Percentiles rank a stretch among this genome's conserved stretches.
Evolutionary conservation across 495 filamentous ascomycete genomes (phyloP).

Genomic region (Glonium stellatum): DNA sequence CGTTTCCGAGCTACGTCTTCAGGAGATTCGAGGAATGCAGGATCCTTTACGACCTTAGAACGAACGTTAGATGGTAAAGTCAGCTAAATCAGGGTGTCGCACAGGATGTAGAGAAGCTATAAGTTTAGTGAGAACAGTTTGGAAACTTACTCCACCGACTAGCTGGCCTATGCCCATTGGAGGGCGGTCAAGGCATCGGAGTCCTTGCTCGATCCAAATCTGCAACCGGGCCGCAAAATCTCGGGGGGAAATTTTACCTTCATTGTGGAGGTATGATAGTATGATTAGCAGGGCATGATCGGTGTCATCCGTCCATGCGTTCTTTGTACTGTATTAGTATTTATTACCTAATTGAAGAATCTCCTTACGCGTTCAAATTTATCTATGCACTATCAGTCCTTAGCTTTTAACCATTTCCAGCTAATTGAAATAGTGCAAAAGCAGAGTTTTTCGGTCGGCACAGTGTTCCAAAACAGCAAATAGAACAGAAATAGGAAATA

Average conservation of each 20-base stretch:
- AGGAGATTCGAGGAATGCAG: constrained; percentile 33
- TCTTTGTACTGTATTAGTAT: not conserved
- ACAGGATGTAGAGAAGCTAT: too few relatives aligned
- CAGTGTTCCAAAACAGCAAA: not conserved
- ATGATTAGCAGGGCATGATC: constrained; percentile 44
- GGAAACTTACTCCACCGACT: constrained; percentile 18
- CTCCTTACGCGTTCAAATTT: constrained; percentile 22
- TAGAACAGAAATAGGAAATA: not conserved
- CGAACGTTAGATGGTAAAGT: too few relatives aligned
- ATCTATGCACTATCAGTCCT: constrained; percentile 10
- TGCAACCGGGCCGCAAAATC: constrained; percentile 40
- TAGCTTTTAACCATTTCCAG: too few relatives aligned
- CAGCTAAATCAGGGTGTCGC: too few relatives aligned
- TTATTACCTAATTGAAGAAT: too few relatives aligned
- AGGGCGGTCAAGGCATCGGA: constrained; percentile 37
- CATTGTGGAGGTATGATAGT: constrained; percentile 38
- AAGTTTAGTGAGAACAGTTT: too few relatives aligned
- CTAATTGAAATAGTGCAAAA: not conserved
- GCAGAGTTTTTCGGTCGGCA: not conserved
- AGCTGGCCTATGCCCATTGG: constrained; percentile 41
- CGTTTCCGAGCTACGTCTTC: constrained; percentile 28
- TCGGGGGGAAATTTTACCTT: constrained; percentile 6
- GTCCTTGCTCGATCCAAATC: constrained; percentile 39
- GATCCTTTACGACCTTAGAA: constrained; percentile 27
- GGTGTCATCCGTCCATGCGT: constrained; percentile 48